phyloP scores from a whole-genome alignment of 257 asterid species.

The Craterostigma plantagineum region DNA sequence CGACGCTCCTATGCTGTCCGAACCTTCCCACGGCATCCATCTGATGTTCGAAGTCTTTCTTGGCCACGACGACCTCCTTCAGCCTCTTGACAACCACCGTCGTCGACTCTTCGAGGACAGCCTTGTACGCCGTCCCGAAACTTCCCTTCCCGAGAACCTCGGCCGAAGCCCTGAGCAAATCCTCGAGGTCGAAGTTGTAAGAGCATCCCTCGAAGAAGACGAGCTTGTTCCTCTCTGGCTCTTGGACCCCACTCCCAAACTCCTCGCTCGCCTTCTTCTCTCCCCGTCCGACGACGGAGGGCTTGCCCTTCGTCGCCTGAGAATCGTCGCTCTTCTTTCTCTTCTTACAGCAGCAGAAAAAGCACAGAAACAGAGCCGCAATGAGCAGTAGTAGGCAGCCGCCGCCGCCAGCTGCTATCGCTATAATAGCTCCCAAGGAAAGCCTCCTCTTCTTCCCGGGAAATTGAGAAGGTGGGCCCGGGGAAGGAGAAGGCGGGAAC shows the following conservation, averaged over 20 bases:
- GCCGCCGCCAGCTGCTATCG: conserved; percentile 72
- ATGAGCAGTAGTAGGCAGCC: conserved; percentile 31
- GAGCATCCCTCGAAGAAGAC: conserved; percentile 89
- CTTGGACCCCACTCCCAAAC: conserved; percentile 91
- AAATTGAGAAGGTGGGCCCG: conserved; percentile 15
- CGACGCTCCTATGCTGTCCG: conserved; percentile 61
- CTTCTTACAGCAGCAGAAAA: conserved; percentile 46
- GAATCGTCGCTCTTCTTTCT: conserved; percentile 17
- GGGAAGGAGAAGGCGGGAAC: conserved; percentile 33
- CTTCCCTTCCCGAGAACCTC: conserved; percentile 92
- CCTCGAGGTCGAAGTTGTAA: conserved; percentile 87
- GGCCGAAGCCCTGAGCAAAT: conserved; percentile 84
- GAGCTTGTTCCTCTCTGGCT: conserved; percentile 66
- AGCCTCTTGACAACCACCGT: conserved; percentile 87
- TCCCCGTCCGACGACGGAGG: no score
- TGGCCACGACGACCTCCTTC: conserved; percentile 83
- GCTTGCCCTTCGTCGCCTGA: conserved; percentile 42
- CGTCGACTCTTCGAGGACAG: conserved; percentile 76
- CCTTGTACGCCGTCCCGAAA: conserved; percentile 88
- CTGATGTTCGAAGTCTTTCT: conserved; percentile 88
- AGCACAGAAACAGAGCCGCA: conserved; percentile 19
- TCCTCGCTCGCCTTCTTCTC: conserved; percentile 74
- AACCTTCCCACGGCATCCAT: conserved; percentile 76
- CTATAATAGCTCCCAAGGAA: conserved; percentile 43
- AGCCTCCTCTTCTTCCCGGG: conserved; percentile 24